Conservation (phyloP, 2,329 filamentous ascomycete genomes). For the Cordyceps javanica region DNA sequence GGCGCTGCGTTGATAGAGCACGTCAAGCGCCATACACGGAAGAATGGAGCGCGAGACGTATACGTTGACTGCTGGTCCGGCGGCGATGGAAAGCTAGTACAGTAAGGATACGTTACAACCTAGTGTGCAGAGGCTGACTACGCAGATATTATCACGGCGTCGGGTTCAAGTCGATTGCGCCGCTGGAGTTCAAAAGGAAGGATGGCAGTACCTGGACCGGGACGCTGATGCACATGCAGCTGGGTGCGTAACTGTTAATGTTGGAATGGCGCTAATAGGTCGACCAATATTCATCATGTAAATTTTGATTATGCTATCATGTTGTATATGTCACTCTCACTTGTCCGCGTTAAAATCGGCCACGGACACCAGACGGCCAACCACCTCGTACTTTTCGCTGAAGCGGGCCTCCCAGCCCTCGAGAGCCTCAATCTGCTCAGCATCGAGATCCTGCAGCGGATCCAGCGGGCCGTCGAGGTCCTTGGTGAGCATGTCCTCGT, state of each 20-base stretch:
- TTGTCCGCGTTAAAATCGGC: slow-evolving; percentile 27
- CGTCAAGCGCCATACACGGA: slow-evolving; percentile 6
- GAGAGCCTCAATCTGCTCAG: slow-evolving; percentile 75
- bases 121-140: neutral
- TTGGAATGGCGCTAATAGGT: neutral
- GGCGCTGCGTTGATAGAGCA: slow-evolving; percentile 14
- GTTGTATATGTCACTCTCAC: neutral
- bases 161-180: slow-evolving; percentile 5
- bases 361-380: slow-evolving; percentile 70
- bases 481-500: slow-evolving; percentile 90
- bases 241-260: neutral
- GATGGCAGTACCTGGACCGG: neutral
- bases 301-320: neutral
- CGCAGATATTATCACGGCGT: slow-evolving; percentile 9
- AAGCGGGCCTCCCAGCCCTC: slow-evolving; percentile 93
- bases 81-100: slow-evolving; percentile 18
- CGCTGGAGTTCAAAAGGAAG: neutral
- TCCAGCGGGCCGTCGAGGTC: slow-evolving; percentile 81
- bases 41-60: slow-evolving; percentile 15
- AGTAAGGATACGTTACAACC: neutral
- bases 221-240: neutral
- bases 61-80: slow-evolving; percentile 25
- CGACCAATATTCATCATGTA: neutral
- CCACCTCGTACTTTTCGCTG: slow-evolving; percentile 87
- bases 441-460: slow-evolving; percentile 62